These are phyloP conservation scores for Senna tora DNA, from an alignment of 306 rosid species.

Conservation along the genomic window DNA sequence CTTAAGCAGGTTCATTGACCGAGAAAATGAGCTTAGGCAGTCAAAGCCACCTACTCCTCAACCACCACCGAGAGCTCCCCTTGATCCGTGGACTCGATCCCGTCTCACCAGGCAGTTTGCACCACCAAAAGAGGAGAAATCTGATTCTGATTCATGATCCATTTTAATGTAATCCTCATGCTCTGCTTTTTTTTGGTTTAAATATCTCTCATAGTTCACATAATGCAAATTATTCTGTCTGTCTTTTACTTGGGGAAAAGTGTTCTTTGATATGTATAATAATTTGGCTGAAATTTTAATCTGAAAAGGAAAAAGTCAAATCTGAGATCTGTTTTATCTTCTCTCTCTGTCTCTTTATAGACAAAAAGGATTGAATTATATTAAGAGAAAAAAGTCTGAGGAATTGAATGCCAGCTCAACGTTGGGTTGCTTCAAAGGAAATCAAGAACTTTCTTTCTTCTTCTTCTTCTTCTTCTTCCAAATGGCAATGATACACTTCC, in stretches of 20 bases:
- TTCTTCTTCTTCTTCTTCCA: background rate
- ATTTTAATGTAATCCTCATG: constrained; percentile 18
- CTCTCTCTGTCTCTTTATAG: background rate
- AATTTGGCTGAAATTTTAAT: background rate
- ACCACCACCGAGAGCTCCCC: constrained; percentile 71
- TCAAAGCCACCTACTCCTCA: constrained; percentile 85
- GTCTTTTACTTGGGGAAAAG: constrained; percentile 4
- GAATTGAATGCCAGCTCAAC: background rate
- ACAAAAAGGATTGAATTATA: background rate
- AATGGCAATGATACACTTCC: background rate
- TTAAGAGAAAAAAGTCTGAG: background rate
- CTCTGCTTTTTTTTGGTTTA: constrained; percentile 21
- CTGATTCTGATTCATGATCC: constrained; percentile 54
- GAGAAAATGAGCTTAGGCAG: constrained; percentile 85
- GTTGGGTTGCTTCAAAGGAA: constrained; percentile 20
- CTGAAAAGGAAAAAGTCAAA: constrained; percentile 21
- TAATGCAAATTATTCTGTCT: constrained; percentile 16
- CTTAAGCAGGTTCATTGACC: constrained; percentile 73
- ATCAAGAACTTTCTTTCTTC: constrained; percentile 12
- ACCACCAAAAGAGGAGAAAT: constrained; percentile 71
- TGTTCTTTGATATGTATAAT: constrained; percentile 32
- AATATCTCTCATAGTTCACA: constrained; percentile 18
- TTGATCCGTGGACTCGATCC: constrained; percentile 91
- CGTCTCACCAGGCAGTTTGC: constrained; percentile 76
- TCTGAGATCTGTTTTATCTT: background rate